Evolutionary conservation across 2,329 filamentous ascomycete species (phyloP).

Genomic region (Nemania abortiva): DNA sequence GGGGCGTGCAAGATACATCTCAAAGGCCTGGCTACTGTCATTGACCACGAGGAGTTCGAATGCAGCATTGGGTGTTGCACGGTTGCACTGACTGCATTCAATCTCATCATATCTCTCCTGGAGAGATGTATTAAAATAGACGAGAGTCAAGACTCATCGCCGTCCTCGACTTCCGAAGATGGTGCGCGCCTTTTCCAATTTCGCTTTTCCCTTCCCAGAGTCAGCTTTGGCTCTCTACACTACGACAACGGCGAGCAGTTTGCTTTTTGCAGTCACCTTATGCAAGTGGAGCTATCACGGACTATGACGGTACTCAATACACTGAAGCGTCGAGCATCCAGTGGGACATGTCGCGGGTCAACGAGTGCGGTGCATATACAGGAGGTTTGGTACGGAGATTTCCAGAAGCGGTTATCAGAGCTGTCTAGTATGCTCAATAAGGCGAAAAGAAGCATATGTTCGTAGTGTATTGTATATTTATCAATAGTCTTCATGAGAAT

Average conservation of each 20-base stretch:
- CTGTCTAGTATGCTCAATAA: neutral
- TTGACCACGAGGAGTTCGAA: neutral
- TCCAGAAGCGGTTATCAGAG: neutral
- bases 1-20: neutral
- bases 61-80: neutral
- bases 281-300: neutral
- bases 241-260: conserved; percentile 3
- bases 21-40: neutral
- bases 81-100: neutral
- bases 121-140: neutral
- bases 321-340: neutral
- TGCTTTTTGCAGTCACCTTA: neutral
- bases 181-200: neutral
- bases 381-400: conserved; percentile 2
- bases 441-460: neutral
- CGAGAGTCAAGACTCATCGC: neutral
- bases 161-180: neutral
- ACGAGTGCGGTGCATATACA: neutral
- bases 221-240: neutral
- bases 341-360: neutral
- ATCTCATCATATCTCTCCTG: neutral
- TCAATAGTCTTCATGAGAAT: neutral
- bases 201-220: neutral
- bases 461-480: neutral
- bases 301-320: neutral